Evolutionary conservation across 75 land plant genomes (phyloP).

Genomic region (Cunninghamia lanceolata): DNA sequence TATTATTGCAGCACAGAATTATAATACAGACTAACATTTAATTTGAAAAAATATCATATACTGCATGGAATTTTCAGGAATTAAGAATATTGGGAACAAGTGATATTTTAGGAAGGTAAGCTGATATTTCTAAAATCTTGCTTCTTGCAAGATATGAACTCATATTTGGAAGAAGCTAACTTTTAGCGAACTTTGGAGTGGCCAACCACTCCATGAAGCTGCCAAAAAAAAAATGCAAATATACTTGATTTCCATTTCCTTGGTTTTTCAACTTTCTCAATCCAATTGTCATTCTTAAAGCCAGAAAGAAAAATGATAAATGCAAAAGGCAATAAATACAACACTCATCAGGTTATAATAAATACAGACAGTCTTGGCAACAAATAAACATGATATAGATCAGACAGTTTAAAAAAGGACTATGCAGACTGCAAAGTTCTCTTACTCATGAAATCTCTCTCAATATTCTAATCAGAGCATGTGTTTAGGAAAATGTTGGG

Average conservation of each 20-base stretch:
- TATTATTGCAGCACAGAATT: not conserved
- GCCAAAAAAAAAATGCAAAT: not conserved
- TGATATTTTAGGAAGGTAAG: too few species aligned
- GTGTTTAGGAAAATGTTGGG: not conserved
- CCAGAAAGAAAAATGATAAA: not conserved
- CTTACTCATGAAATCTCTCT: not conserved
- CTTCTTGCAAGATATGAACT: too few species aligned
- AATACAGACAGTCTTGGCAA: not conserved
- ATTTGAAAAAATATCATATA: not conserved
- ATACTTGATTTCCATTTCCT: not conserved
- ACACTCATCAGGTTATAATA: not conserved
- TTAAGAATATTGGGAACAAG: too few species aligned
- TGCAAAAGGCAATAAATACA: not conserved
- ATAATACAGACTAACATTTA: not conserved
- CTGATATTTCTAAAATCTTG: not conserved
- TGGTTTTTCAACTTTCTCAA: not conserved
- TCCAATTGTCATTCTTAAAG: not conserved
- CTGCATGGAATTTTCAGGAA: not conserved
- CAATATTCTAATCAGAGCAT: not conserved
- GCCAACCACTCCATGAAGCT: not conserved
- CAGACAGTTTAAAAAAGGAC: not conserved
- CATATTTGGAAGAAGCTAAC: not conserved
- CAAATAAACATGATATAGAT: not conserved
- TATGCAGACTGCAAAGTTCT: not conserved
- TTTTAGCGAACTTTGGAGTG: not conserved